Evolutionary conservation across 2,329 filamentous ascomycete genomes (phyloP).

Genomic region (Ceratocystis ficicola): DNA sequence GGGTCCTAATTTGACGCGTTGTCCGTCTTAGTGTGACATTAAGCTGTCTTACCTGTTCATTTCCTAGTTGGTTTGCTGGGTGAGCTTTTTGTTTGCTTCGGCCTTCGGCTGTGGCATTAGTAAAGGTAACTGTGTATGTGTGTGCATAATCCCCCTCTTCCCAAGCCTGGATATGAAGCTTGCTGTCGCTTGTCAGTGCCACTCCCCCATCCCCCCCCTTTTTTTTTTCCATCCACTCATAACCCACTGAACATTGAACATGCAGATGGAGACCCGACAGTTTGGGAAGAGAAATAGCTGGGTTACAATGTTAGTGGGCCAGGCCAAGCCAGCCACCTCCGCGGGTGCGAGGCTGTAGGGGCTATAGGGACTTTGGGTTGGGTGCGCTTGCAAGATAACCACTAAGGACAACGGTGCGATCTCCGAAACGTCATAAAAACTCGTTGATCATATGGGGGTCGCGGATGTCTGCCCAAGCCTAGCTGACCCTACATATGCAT

Average conservation of each 20-base stretch:
- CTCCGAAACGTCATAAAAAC: background rate
- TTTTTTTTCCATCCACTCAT: background rate
- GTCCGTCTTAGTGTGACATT: background rate
- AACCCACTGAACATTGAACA: background rate
- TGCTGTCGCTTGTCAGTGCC: background rate
- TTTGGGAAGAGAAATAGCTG: slow-evolving; percentile 10
- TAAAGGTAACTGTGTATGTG: background rate
- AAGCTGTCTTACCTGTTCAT: background rate
- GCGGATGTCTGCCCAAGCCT: no score
- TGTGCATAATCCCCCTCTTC: background rate
- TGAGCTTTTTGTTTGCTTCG: background rate
- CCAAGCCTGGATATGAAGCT: background rate
- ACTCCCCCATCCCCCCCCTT: background rate
- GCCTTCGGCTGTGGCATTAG: background rate
- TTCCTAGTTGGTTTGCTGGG: background rate
- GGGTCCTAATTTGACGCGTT: background rate
- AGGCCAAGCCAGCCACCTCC: background rate
- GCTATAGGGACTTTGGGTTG: background rate
- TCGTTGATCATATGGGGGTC: background rate
- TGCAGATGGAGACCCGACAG: slow-evolving; percentile 4
- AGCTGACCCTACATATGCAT: no score
- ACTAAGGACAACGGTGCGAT: background rate
- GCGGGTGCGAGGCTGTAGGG: background rate
- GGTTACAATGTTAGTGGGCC: slow-evolving; percentile 1
- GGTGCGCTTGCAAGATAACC: background rate